Conservation (phyloP, 352 stramenopile genomes). For the Thraustotheca clavata region DNA sequence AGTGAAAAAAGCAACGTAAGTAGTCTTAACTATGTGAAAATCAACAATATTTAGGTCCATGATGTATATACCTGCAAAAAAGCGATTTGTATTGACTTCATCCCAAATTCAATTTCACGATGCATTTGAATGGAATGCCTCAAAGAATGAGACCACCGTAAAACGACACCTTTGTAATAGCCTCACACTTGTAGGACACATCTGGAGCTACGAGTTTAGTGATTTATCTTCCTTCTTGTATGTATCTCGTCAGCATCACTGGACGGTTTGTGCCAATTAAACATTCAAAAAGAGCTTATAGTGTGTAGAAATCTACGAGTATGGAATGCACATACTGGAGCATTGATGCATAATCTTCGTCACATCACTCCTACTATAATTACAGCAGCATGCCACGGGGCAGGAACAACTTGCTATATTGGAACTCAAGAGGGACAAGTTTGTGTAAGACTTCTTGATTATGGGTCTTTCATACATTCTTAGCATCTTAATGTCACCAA, state of each 20-base stretch:
- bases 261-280: not conserved
- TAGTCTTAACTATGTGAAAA: not conserved
- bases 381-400: slow-evolving; percentile 1
- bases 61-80: slow-evolving; percentile 29
- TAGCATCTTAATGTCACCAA: slow-evolving; percentile 13
- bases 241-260: slow-evolving; percentile 1
- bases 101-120: slow-evolving; percentile 52
- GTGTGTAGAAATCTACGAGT: slow-evolving; percentile 8
- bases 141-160: not conserved
- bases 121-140: slow-evolving; percentile 2
- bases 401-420: not conserved
- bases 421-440: not conserved
- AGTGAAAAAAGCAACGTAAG: not conserved
- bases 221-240: slow-evolving; percentile 5
- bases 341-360: slow-evolving; percentile 3
- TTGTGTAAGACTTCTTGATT: not conserved
- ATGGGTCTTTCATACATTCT: not conserved
- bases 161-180: not conserved
- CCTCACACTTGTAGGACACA: not conserved
- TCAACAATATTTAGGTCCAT: slow-evolving; percentile 31
- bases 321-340: slow-evolving; percentile 16
- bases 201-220: not conserved
- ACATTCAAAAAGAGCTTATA: not conserved
- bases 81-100: slow-evolving; percentile 40
- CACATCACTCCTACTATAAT: not conserved